phyloP scores from a whole-genome alignment of 2,329 filamentous ascomycete genomes.

The Cercospora nicotianae region DNA sequence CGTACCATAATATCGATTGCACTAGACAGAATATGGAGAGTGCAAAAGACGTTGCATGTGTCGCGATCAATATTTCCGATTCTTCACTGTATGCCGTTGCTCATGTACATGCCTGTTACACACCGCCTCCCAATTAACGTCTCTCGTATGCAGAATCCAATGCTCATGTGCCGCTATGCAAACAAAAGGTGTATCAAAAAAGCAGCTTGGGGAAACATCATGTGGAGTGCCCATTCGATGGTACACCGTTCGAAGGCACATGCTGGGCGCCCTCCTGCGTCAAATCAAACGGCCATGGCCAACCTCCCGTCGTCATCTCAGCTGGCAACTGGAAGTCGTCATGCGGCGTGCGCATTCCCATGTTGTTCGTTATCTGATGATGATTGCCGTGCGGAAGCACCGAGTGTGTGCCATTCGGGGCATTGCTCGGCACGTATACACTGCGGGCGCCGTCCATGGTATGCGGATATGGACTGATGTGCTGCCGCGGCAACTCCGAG shows the following conservation, averaged over 20 bases:
- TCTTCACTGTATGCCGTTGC: background rate
- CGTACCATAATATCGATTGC: background rate
- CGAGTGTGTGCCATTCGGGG: conserved; percentile 5
- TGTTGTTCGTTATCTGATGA: conserved; percentile 15
- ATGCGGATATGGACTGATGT: conserved; percentile 3
- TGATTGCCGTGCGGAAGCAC: conserved; percentile 4
- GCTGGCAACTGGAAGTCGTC: conserved; percentile 44
- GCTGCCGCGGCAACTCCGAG: conserved; percentile 10
- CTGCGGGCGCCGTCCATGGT: background rate
- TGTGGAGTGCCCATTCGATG: background rate
- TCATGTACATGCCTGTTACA: background rate
- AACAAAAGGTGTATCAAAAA: background rate
- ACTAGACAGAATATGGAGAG: background rate
- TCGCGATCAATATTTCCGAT: background rate
- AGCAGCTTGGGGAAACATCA: background rate
- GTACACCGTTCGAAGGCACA: conserved; percentile 12
- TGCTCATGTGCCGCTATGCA: background rate
- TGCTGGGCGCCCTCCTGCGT: conserved; percentile 17
- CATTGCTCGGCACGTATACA: conserved; percentile 4
- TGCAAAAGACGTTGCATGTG: background rate
- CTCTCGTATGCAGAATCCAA: background rate
- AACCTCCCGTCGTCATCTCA: conserved; percentile 44
- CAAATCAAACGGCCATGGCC: conserved; percentile 43
- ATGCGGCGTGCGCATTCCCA: conserved; percentile 27
- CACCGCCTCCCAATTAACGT: background rate